A percentile compares a stretch with the other conserved stretches of the same genome.
Evolutionary conservation across 345 rosid species (phyloP).

Genomic region (Jatropha curcas): DNA sequence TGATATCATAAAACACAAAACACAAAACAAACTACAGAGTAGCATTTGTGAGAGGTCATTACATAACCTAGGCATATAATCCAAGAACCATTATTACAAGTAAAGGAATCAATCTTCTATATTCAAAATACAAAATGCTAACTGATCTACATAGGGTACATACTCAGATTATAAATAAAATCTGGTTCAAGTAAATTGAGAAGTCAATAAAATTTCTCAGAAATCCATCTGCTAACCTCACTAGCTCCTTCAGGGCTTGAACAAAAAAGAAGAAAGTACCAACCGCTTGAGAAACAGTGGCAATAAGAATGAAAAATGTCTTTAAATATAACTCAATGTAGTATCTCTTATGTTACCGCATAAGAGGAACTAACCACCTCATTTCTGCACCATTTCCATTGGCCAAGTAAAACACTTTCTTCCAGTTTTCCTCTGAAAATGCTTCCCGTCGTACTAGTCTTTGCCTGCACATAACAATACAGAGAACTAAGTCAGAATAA

Average conservation of each 20-base stretch:
- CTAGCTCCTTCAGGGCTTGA: neutral
- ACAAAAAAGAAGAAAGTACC: neutral
- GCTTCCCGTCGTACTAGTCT: conserved; percentile 69
- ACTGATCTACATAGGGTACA: neutral
- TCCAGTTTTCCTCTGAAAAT: conserved; percentile 85
- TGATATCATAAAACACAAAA: too few species aligned
- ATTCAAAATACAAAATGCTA: neutral
- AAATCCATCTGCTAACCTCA: neutral
- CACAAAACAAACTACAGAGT: too few species aligned
- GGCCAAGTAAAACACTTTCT: conserved; percentile 68
- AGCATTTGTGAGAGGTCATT: too few species aligned
- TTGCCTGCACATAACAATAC: conserved; percentile 58
- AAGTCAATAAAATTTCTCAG: neutral
- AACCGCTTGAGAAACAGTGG: neutral
- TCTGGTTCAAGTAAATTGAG: neutral
- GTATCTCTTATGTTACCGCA: conserved; percentile 42
- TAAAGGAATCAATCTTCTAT: neutral
- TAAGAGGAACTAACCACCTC: conserved; percentile 70
- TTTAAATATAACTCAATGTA: neutral
- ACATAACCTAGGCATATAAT: too few species aligned
- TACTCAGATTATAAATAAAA: neutral
- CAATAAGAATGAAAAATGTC: neutral
- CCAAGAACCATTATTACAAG: neutral
- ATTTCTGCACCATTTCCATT: conserved; percentile 94
- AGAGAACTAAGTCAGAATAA: neutral